Base-by-base conservation (phyloP, 768 basidiomycete species). In the Amanita phalloides region DNA sequence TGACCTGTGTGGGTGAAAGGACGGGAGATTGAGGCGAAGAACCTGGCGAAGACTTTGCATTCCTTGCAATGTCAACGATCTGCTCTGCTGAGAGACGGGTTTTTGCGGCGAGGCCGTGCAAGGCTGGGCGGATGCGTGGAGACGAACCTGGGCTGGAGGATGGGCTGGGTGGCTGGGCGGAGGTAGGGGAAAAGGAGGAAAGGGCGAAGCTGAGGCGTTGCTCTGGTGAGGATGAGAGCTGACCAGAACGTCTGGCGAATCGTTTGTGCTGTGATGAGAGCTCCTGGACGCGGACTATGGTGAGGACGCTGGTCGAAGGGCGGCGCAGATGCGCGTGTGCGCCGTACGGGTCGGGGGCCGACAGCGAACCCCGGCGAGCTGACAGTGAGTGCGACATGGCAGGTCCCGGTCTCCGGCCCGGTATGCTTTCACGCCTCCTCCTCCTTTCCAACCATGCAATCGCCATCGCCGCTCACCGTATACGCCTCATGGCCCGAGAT, bases 331-430 rank as follows among this genome's bases (percentile, higher is more conserved):
- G 74, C 51, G 73, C 37, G 81, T 57, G 9, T 68, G 61, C 17
- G 75, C 64, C 84, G 58, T 72, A 82, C 0, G 88, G 86, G 62
- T 90, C 88, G 2, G 74, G 65, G 0, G 88, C 88, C 26, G 78
- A 71, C 11, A 74, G 65, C 0, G 88, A 90, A 14, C 87, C 86
- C 45, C 86, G 75, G 14, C 88, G 75, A 6, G 73, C 60, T 23
- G 76, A 70, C 36, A 87, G 70, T 4, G 37, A 52, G 6, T 51
- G 49, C 39, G 51, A 45, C 44, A 45, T 45, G 44, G 26, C 26
- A 30, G 25, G n/a, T 6, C 7, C 28, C 3, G 21, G 14, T 36
- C 10, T 5, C 10, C 23, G 33, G 20, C 17, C 46, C 21, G 36
- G 14, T 17, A 25, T 20, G 45, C 32, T 78, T 56, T 71, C 73